Percentiles rank a stretch among this genome's conserved stretches.
Conservation (phyloP, 2,329 filamentous ascomycete species). For the Sphaerulina populicola region DNA sequence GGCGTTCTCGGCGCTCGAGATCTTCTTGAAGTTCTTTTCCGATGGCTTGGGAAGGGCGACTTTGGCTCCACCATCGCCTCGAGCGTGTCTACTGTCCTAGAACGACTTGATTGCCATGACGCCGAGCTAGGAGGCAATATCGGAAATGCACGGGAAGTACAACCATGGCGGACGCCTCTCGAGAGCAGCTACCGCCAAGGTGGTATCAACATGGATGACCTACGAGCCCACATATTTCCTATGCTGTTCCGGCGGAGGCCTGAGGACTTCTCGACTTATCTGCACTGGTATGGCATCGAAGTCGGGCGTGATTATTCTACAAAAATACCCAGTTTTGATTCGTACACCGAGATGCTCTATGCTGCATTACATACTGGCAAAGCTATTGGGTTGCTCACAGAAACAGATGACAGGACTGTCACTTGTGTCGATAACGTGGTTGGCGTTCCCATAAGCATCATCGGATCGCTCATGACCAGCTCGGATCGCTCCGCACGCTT, state of each 20-base stretch:
- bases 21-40: constrained; percentile 19
- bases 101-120: constrained; percentile 25
- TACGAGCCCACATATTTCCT: constrained; percentile 43
- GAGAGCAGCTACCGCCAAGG: constrained; percentile 6
- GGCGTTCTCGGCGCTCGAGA: neutral
- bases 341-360: constrained; percentile 24
- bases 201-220: constrained; percentile 25
- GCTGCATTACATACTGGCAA: constrained; percentile 40
- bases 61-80: constrained; percentile 30
- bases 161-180: constrained; percentile 24
- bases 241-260: constrained; percentile 39
- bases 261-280: constrained; percentile 35
- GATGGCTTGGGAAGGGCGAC: constrained; percentile 32
- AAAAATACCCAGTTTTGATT: neutral
- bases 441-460: constrained; percentile 45
- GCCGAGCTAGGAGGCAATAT: neutral
- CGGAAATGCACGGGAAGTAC: neutral
- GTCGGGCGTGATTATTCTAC: neutral
- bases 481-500: constrained; percentile 52
- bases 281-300: constrained; percentile 32
- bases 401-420: constrained; percentile 24
- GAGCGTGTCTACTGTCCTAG: constrained; percentile 26
- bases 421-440: constrained; percentile 34
- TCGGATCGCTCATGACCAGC: constrained; percentile 35
- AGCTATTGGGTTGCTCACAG: constrained; percentile 39